Base-by-base conservation (phyloP, 129 eudicot species). In the Chrysanthemum lavandulifolium region DNA sequence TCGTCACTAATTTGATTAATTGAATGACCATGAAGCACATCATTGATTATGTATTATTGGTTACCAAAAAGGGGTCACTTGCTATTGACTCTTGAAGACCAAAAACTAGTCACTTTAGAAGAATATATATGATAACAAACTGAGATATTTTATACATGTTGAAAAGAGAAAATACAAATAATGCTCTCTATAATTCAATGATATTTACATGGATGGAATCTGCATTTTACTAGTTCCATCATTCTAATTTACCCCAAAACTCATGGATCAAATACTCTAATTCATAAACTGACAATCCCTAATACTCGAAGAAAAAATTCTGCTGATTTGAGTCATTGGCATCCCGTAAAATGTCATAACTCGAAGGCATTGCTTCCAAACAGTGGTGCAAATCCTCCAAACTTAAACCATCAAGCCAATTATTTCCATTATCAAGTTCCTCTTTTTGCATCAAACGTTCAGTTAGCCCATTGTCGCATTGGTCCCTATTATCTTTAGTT, bases 361-460 rank as follows among this genome's bases (percentile, higher is more conserved):
- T 47, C 1, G 77, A 67, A 11, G 82, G 73, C 78, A 78, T 72
- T 56, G 62, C 56, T 78, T 65, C 73, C 47, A 78, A 27, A 15
- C 18, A 72, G 14, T 69, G 63, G 2, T 76, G 80, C 65, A 76
- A 13, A 60, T 76, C 80, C 36, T 76, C 75, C 80, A 69, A 50
- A 48, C 80, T 76, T 45, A 76, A 68, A 68, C 75, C 5, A 0
- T 76, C 80, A 18, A 68, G 16, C 80, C 80, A 76, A 7, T 68
- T 75, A 69, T 68, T 76, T 13, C 63, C 80, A 69, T 69, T 56
- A 68, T 59, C 51, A 11, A 36, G 10, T 47, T 61, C 53, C 10
- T 76, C 74, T n/a, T 16, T 57, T 68, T 48, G 50, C 69, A 59
- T 48, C 74, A 13, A 31, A 49, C 40, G 48, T 3, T 50, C 15